A percentile compares a stretch with the other conserved stretches of the same genome.
These are phyloP conservation scores for Pythium scleroteichum DNA, from an alignment of 352 stramenopile genomes.

Conservation along the genomic window DNA sequence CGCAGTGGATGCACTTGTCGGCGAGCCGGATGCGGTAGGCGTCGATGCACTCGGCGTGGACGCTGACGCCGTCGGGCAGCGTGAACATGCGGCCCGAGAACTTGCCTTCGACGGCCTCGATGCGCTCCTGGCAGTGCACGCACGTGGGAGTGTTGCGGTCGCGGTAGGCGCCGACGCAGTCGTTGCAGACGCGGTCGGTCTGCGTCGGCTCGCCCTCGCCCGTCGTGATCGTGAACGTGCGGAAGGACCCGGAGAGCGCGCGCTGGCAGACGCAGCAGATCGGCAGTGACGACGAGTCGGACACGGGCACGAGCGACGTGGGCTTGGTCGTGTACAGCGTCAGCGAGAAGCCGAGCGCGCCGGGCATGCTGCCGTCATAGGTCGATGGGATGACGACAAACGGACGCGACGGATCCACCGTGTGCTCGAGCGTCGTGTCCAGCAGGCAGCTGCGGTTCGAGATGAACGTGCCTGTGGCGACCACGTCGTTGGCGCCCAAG, in stretches of 20 bases:
- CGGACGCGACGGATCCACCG: conserved; percentile 11
- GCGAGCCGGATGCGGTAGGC: conserved; percentile 81
- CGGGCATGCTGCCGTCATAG: conserved; percentile 29
- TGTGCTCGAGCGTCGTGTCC: conserved; percentile 46
- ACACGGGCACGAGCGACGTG: conserved; percentile 33
- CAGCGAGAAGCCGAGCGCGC: conserved; percentile 25
- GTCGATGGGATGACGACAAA: conserved; percentile 40
- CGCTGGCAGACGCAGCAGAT: conserved; percentile 40
- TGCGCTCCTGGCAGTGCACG: conserved; percentile 71
- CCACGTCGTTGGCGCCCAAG: conserved; percentile 61
- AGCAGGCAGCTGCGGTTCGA: conserved; percentile 80
- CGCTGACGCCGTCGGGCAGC: conserved; percentile 68
- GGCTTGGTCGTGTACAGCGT: conserved; percentile 34
- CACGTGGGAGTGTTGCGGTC: conserved; percentile 76
- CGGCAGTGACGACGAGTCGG: conserved; percentile 34
- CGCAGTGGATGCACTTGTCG: conserved; percentile 82
- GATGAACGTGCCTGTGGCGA: conserved; percentile 84
- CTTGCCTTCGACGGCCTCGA: conserved; percentile 67
- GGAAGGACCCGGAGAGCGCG: conserved; percentile 35
- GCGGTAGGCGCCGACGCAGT: conserved; percentile 72
- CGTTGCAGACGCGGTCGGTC: conserved; percentile 79
- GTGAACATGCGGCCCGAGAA: conserved; percentile 85
- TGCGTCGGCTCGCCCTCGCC: conserved; percentile 28
- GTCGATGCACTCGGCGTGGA: conserved; percentile 85
- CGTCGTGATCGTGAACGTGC: conserved; percentile 32